phyloP scores from a whole-genome alignment of 179 eudicot species.

The Pouteria campechiana region DNA sequence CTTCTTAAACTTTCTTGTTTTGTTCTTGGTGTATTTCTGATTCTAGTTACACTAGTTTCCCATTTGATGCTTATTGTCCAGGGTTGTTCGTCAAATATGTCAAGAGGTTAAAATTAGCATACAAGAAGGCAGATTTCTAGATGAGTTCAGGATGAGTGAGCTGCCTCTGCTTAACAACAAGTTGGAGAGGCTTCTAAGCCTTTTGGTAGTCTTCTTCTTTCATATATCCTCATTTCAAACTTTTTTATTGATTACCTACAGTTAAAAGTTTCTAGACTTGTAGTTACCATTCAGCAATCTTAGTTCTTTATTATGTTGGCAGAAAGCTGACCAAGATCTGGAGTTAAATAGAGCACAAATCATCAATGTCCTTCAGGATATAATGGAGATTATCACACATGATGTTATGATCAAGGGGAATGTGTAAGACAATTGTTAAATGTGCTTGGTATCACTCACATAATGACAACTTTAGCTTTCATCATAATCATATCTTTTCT shows the following conservation, averaged over 20 bases:
- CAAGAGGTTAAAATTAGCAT: conserved; percentile 51
- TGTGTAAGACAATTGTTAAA: conserved; percentile 67
- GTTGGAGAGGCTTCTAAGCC: conserved; percentile 70
- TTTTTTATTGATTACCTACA: too few species aligned
- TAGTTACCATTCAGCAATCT: neutral
- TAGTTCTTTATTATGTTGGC: conserved; percentile 24
- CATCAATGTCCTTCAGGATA: conserved; percentile 85
- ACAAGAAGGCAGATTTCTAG: conserved; percentile 36
- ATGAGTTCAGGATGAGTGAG: conserved; percentile 58
- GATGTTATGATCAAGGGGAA: conserved; percentile 69
- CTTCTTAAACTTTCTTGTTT: neutral
- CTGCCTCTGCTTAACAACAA: conserved; percentile 72
- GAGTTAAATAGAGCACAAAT: conserved; percentile 54
- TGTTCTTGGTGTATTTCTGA: conserved; percentile 1
- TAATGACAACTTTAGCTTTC: too few species aligned
- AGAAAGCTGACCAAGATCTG: conserved; percentile 37
- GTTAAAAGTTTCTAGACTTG: neutral
- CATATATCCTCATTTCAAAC: neutral
- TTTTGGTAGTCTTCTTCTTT: conserved; percentile 39
- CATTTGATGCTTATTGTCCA: conserved; percentile 21
- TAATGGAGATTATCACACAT: conserved; percentile 72
- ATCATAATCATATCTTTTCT: conserved; percentile 1
- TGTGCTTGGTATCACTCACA: too few species aligned
- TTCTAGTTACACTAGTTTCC: too few species aligned
- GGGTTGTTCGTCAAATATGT: conserved; percentile 50